Conservation (phyloP, 257 asterid genomes). For the Solanum sparsipilum region DNA sequence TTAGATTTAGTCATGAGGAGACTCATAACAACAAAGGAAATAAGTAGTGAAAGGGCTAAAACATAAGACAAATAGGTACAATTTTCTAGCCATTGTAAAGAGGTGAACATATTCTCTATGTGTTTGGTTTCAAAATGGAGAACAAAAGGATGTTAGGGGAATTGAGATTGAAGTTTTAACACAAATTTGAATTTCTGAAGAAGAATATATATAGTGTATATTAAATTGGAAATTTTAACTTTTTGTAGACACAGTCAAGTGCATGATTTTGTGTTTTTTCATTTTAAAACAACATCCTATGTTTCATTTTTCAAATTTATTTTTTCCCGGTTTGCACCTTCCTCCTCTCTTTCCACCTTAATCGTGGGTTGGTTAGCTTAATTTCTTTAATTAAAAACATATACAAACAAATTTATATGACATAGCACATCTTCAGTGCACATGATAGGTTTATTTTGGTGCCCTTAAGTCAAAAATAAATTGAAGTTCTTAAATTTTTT, state of each 20-base stretch:
- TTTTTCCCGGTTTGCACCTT: background rate
- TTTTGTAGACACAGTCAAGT: background rate
- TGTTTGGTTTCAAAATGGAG: background rate
- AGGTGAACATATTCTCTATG: background rate
- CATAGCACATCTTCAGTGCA: background rate
- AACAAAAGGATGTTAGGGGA: background rate
- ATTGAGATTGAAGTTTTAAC: background rate
- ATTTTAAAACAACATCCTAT: background rate
- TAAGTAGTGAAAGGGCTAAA: background rate
- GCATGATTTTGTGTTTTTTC: background rate
- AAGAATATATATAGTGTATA: background rate
- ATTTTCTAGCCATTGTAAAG: background rate
- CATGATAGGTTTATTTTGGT: background rate
- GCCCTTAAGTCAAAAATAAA: no score
- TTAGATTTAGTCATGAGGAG: background rate
- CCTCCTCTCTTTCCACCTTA: background rate
- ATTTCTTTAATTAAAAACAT: background rate
- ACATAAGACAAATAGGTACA: background rate
- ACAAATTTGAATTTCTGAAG: background rate
- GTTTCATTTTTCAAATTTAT: background rate
- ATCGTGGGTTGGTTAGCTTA: background rate
- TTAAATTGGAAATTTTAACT: background rate
- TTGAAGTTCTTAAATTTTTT: background rate
- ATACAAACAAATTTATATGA: background rate
- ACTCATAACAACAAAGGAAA: slow-evolving; percentile 6